Percentiles rank a stretch among this genome's conserved stretches.
phyloP scores from a whole-genome alignment of 73 alveolate genomes.

The Stentor roeselii region DNA sequence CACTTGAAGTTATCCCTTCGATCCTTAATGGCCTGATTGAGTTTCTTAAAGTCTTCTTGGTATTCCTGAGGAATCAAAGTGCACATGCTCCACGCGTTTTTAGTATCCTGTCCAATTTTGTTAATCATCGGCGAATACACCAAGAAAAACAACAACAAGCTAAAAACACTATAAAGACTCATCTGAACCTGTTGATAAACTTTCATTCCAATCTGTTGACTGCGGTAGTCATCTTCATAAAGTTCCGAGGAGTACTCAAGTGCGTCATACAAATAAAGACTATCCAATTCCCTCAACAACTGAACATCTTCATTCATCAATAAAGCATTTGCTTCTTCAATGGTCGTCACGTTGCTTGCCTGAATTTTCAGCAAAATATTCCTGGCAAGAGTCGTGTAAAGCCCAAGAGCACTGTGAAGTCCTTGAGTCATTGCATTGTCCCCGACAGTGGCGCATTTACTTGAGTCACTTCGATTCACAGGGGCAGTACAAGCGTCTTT shows the following conservation, averaged over 20 bases:
- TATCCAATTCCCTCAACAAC: neutral
- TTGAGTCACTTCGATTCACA: neutral
- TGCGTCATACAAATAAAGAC: neutral
- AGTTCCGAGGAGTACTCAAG: neutral
- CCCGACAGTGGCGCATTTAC: neutral
- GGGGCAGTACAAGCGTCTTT: neutral
- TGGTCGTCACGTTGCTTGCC: too few species aligned
- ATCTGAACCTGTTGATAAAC: neutral
- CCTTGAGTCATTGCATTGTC: neutral
- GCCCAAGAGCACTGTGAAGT: constrained; percentile 11
- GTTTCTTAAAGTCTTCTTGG: neutral
- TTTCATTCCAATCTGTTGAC: neutral
- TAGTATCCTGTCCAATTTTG: neutral
- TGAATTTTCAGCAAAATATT: neutral
- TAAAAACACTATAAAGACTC: neutral
- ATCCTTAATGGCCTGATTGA: neutral
- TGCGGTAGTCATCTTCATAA: neutral
- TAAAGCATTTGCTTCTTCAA: neutral
- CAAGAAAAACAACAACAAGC: neutral
- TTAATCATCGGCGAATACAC: constrained; percentile 3
- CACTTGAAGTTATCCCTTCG: neutral
- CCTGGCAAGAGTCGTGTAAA: neutral
- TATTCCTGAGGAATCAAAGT: neutral
- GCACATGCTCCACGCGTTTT: neutral
- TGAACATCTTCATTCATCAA: neutral